These are phyloP conservation scores for Wickerhamomyces sp. DNA, from an alignment of 1,139 yeast species.

Conservation along the genomic window DNA sequence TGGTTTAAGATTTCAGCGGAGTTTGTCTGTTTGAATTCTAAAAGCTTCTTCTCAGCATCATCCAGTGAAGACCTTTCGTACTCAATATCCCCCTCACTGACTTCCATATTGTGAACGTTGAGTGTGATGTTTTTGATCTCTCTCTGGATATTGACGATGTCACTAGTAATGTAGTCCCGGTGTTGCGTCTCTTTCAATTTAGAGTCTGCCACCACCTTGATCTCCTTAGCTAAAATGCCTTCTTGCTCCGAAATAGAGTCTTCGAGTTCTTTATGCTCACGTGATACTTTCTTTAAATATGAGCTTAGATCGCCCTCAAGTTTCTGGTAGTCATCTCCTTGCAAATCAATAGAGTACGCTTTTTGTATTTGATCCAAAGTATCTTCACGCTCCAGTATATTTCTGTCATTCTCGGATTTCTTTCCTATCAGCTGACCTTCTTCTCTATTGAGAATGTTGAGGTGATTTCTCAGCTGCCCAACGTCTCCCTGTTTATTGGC, in stretches of 20 bases:
- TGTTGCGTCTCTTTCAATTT: conserved; percentile 40
- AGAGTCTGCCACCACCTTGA: conserved; percentile 31
- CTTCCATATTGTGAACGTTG: conserved; percentile 32
- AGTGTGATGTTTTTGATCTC: conserved; percentile 32
- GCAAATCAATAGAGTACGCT: background rate
- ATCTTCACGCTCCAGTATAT: conserved; percentile 23
- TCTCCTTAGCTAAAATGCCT: conserved; percentile 16
- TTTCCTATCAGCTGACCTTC: conserved; percentile 58
- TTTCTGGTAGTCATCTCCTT: conserved; percentile 13
- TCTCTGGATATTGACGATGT: conserved; percentile 27
- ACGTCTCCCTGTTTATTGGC: conserved; percentile 21
- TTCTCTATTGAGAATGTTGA: conserved; percentile 39
- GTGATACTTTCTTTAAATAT: conserved; percentile 5
- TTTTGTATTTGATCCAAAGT: conserved; percentile 9
- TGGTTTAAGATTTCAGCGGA: conserved; percentile 29
- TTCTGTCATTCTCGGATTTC: conserved; percentile 32
- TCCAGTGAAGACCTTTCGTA: conserved; percentile 33
- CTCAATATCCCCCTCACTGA: conserved; percentile 38
- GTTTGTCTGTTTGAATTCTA: conserved; percentile 26
- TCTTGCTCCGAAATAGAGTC: conserved; percentile 14
- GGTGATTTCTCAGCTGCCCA: conserved; percentile 27
- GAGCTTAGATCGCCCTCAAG: conserved; percentile 20
- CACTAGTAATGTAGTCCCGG: conserved; percentile 32
- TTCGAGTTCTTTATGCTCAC: conserved; percentile 11
- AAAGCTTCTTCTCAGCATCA: conserved; percentile 30